Conservation (phyloP, 495 filamentous ascomycete species). For the Sordaria brevicollis region DNA sequence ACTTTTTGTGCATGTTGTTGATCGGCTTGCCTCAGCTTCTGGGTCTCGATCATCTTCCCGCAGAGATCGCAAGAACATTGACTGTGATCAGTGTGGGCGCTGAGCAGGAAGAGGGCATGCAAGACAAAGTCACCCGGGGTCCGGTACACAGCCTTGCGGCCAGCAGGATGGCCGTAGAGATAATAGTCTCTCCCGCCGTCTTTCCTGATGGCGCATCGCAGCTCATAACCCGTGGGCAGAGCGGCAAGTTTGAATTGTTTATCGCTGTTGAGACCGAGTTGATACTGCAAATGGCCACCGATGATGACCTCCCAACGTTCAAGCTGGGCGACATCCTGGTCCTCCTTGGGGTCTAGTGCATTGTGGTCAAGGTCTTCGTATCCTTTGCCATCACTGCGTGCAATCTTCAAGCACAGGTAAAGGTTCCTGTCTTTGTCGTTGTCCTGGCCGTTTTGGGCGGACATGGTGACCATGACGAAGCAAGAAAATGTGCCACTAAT, state of each 20-base stretch:
- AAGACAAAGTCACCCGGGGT: constrained; percentile 31
- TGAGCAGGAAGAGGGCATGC: constrained; percentile 30
- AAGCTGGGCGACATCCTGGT: constrained; percentile 17
- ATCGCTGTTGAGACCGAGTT: constrained; percentile 14
- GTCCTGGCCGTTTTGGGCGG: not conserved
- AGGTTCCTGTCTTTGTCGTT: constrained; percentile 4
- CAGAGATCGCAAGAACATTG: constrained; percentile 30
- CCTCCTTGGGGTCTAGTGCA: constrained; percentile 10
- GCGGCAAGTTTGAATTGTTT: constrained; percentile 19
- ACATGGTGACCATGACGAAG: not conserved
- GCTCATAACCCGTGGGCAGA: constrained; percentile 23
- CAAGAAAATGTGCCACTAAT: too few relatives aligned
- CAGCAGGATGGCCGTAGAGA: constrained; percentile 32
- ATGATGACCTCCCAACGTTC: constrained; percentile 25
- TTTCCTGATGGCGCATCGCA: constrained; percentile 16
- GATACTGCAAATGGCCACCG: constrained; percentile 16
- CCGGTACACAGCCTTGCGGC: constrained; percentile 23
- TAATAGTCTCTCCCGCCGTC: constrained; percentile 27
- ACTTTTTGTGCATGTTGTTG: constrained; percentile 28
- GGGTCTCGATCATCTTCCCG: constrained; percentile 8
- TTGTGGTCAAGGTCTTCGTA: constrained; percentile 15
- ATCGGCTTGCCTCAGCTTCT: constrained; percentile 1
- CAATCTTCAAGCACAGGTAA: constrained; percentile 17
- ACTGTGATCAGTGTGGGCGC: constrained; percentile 16
- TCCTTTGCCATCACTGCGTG: constrained; percentile 19